Percentiles rank a stretch among this genome's conserved stretches.
Evolutionary conservation across 202 grass and related monocot species (phyloP).

Genomic region (Setaria viridis): DNA sequence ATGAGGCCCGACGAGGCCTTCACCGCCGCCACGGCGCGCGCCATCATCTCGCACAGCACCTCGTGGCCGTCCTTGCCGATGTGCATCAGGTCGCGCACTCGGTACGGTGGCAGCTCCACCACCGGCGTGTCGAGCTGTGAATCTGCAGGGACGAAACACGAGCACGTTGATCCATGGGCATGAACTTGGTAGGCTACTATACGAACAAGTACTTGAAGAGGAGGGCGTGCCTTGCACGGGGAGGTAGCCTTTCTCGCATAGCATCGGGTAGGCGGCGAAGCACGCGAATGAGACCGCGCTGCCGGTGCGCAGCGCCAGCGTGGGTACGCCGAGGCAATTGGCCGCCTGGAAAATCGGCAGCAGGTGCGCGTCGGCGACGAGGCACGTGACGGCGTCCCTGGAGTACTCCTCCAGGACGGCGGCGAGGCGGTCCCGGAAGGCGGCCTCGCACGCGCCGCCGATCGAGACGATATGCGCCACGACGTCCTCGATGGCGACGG

Average conservation of each 20-base stretch:
- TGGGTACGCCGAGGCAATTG: slow-evolving; percentile 46
- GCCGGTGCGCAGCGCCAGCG: slow-evolving; percentile 59
- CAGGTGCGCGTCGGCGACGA: slow-evolving; percentile 57
- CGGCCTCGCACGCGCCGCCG: slow-evolving; percentile 23
- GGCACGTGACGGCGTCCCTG: slow-evolving; percentile 42
- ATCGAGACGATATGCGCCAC: slow-evolving; percentile 14
- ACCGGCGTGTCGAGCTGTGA: slow-evolving; percentile 47
- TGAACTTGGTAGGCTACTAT: no score
- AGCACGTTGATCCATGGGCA: background rate
- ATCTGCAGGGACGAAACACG: slow-evolving; percentile 26
- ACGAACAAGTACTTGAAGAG: no score
- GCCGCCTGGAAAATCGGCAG: slow-evolving; percentile 43
- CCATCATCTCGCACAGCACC: background rate
- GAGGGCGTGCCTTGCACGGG: slow-evolving; percentile 44
- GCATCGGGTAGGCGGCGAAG: slow-evolving; percentile 49
- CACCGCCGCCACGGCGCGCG: background rate
- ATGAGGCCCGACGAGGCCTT: slow-evolving; percentile 54
- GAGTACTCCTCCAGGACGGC: slow-evolving; percentile 43
- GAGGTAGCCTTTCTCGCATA: slow-evolving; percentile 61
- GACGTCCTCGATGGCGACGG: slow-evolving; percentile 21
- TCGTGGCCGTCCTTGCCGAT: background rate
- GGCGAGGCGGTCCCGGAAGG: slow-evolving; percentile 49
- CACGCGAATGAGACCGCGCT: slow-evolving; percentile 50
- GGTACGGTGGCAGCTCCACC: slow-evolving; percentile 56
- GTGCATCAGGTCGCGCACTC: slow-evolving; percentile 53